Evolutionary conservation across 768 basidiomycete species (phyloP).

Genomic region (Suillus fuscotomentosus): DNA sequence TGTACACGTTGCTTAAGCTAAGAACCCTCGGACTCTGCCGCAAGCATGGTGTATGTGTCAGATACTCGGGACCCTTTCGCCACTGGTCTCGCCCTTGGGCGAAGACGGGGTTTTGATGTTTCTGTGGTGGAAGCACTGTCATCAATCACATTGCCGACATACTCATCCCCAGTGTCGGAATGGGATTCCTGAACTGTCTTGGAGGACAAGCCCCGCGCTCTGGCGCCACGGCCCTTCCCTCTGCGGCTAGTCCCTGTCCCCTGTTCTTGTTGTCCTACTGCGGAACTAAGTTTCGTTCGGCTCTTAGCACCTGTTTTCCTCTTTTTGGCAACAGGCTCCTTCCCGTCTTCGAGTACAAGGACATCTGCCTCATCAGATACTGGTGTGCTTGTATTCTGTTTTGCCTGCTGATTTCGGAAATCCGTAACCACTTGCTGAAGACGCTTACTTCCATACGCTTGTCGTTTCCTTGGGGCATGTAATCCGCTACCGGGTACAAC

Average conservation of each 20-base stretch:
- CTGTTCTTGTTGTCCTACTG: neutral
- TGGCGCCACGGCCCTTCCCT: neutral
- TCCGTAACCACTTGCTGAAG: slow-evolving; percentile 85
- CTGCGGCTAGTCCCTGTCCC: slow-evolving; percentile 1
- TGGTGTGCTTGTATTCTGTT: slow-evolving; percentile 14
- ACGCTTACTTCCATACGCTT: slow-evolving; percentile 83
- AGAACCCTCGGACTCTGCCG: slow-evolving; percentile 4
- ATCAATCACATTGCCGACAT: slow-evolving; percentile 12
- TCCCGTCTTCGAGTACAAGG: slow-evolving; percentile 24
- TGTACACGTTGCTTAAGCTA: slow-evolving; percentile 1
- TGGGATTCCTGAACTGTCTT: slow-evolving; percentile 5
- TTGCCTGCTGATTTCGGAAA: slow-evolving; percentile 54
- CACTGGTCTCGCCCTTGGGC: slow-evolving; percentile 41
- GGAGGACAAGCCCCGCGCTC: neutral
- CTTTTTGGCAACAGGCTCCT: slow-evolving; percentile 30
- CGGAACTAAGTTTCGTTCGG: neutral
- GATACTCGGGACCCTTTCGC: slow-evolving; percentile 4
- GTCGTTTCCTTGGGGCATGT: slow-evolving; percentile 73
- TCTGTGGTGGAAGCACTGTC: neutral
- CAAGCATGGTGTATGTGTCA: slow-evolving; percentile 3
- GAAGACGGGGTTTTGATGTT: slow-evolving; percentile 30
- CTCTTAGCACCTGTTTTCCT: slow-evolving; percentile 22
- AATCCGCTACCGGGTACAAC: slow-evolving; percentile 64
- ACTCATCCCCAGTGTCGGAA: slow-evolving; percentile 21
- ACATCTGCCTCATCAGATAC: slow-evolving; percentile 20